Conservation (phyloP, 257 asterid species). For the Nicotiana benthamiana region DNA sequence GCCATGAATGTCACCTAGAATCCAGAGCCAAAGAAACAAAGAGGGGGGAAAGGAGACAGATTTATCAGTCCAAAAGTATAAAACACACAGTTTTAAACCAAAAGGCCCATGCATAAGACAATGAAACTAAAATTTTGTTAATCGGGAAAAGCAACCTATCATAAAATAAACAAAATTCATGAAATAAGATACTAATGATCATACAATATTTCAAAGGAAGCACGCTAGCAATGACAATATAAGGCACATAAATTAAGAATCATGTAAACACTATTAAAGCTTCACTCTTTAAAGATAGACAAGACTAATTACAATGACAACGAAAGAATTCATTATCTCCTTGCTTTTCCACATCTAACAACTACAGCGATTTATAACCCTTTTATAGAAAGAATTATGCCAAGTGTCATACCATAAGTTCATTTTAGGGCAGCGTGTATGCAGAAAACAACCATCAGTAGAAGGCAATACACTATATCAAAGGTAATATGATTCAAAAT, state of each 20-base stretch:
- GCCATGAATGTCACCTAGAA: conserved; percentile 71
- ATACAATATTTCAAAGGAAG: neutral
- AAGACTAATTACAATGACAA: neutral
- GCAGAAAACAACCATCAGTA: neutral
- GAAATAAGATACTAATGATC: neutral
- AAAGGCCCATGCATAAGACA: too few species aligned
- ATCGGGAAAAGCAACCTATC: neutral
- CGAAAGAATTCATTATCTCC: neutral
- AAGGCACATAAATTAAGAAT: neutral
- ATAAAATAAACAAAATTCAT: neutral
- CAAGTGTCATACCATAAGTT: neutral
- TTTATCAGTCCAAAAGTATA: neutral
- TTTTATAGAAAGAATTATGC: neutral
- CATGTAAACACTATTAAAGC: neutral
- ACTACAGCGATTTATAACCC: too few species aligned
- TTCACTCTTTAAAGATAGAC: neutral
- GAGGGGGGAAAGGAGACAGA: neutral
- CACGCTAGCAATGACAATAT: neutral
- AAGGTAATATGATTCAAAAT: neutral
- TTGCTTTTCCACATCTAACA: neutral
- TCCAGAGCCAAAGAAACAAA: conserved; percentile 9
- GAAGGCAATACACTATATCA: neutral
- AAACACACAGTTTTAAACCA: neutral
- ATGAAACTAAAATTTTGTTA: neutral
- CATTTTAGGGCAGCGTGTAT: neutral